Percentiles rank a stretch among this genome's conserved stretches.
These are phyloP conservation scores for Sorghum bicolor DNA, from an alignment of 176 grass and related monocot species.

Conservation along the genomic window Sorghum_bicolor_NCBIv3 NC_012871.2:8013501-8014000, in stretches of 20 bases:
- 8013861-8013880: neutral
- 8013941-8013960: conserved; percentile 10
- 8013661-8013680: neutral
- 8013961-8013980: neutral
- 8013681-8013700: too few species aligned
- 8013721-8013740: neutral
- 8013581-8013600: neutral
- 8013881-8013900: conserved; percentile 4
- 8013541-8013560: neutral
- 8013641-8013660: neutral
- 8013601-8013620: neutral
- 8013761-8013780: conserved; percentile 12
- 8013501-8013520: neutral
- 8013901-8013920: neutral
- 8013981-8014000: neutral
- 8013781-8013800: neutral
- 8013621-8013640: neutral
- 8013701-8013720: neutral
- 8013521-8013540: neutral
- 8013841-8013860: neutral
- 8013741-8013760: conserved; percentile 20
- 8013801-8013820: conserved; percentile 5
- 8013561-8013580: neutral
- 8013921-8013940: conserved; percentile 3
- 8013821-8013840: conserved; percentile 23